Conservation (phyloP, 345 rosid genomes). For the Citrus mangshanensis region DNA sequence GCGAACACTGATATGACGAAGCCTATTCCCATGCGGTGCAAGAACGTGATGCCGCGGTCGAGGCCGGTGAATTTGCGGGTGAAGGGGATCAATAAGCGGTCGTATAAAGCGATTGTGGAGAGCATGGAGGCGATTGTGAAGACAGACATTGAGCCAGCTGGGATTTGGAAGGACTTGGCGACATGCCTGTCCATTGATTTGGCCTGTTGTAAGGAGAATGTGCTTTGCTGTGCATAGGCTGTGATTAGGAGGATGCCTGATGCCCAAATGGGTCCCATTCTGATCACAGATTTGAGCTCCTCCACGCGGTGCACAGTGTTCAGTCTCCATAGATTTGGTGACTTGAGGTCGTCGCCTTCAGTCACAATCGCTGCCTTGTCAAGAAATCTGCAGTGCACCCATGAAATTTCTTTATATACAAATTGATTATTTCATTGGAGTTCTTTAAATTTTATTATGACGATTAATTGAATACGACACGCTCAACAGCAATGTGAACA, state of each 20-base stretch:
- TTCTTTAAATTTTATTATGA: too few relatives aligned
- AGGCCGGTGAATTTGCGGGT: slow-evolving; percentile 37
- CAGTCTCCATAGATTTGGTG: slow-evolving; percentile 44
- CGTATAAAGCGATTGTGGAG: slow-evolving; percentile 36
- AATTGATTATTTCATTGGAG: too few relatives aligned
- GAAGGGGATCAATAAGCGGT: slow-evolving; percentile 33
- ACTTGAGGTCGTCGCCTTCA: slow-evolving; percentile 21
- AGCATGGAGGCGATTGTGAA: slow-evolving; percentile 46
- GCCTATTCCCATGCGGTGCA: slow-evolving; percentile 52
- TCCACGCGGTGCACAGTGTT: slow-evolving; percentile 54
- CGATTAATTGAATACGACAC: background rate
- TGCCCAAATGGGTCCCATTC: slow-evolving; percentile 59
- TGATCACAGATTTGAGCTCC: slow-evolving; percentile 40
- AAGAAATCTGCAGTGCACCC: slow-evolving; percentile 31
- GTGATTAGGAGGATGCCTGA: slow-evolving; percentile 46
- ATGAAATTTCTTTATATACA: too few relatives aligned
- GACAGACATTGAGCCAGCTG: slow-evolving; percentile 49
- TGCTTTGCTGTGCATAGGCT: slow-evolving; percentile 43
- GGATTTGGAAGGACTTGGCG: slow-evolving; percentile 34
- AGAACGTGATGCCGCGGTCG: slow-evolving; percentile 40
- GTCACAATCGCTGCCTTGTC: slow-evolving; percentile 52
- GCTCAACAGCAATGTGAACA: background rate
- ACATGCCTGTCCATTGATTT: slow-evolving; percentile 46
- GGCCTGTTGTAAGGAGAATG: slow-evolving; percentile 52
- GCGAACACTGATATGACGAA: slow-evolving; percentile 41